Evolutionary conservation across 257 asterid genomes (phyloP).

Genomic region (Petrea volubilis): DNA sequence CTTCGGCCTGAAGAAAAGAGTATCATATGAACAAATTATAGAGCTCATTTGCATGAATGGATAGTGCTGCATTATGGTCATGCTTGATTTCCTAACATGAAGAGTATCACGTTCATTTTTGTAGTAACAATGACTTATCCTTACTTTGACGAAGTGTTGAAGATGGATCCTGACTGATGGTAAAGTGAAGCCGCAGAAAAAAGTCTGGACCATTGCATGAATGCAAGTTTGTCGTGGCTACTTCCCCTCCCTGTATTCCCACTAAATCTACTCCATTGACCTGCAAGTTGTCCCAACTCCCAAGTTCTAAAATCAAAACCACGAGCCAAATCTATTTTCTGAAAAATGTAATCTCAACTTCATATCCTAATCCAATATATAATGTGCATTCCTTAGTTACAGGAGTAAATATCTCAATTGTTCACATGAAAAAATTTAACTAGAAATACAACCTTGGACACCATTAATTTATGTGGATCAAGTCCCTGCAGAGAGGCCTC

Average conservation of each 20-base stretch:
- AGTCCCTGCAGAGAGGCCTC: too few relatives aligned
- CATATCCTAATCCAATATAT: too few relatives aligned
- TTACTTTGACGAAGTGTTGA: conserved; percentile 48
- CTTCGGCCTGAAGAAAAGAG: conserved; percentile 36
- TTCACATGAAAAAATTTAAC: too few relatives aligned
- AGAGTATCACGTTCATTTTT: neutral
- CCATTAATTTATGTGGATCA: too few relatives aligned
- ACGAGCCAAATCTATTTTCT: neutral
- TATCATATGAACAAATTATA: conserved; percentile 12
- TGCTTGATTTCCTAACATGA: too few relatives aligned
- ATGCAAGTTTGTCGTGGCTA: conserved; percentile 57
- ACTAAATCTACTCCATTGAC: conserved; percentile 66
- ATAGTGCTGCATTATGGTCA: neutral
- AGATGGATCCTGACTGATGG: conserved; percentile 24
- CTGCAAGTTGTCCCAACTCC: conserved; percentile 35
- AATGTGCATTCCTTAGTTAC: too few relatives aligned
- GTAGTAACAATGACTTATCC: conserved; percentile 11
- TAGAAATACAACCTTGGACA: too few relatives aligned
- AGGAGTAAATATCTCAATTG: too few relatives aligned
- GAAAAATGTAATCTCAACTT: neutral
- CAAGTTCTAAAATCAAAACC: neutral
- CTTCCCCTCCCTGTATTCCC: conserved; percentile 62
- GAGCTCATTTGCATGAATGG: conserved; percentile 8
- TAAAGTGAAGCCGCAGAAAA: conserved; percentile 47
- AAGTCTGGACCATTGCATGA: conserved; percentile 70